These are phyloP conservation scores for Globisporangium alternatum DNA, from an alignment of 352 stramenopile species.

Conservation along the genomic window DNA sequence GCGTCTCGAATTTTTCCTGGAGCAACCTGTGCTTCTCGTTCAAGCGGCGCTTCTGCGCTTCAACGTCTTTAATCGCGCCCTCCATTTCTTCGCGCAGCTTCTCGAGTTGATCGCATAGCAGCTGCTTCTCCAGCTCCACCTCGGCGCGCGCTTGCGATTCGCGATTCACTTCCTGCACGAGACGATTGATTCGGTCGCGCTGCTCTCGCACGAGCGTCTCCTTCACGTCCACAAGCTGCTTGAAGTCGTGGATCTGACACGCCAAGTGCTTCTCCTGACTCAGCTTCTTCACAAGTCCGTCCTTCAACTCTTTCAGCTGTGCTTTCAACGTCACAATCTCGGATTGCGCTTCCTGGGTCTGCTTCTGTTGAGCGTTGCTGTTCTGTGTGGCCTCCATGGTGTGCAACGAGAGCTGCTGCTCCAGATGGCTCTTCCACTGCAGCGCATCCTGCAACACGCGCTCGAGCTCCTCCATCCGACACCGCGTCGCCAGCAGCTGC, in stretches of 20 bases:
- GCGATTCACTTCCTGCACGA: slow-evolving; percentile 49
- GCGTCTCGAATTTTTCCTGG: slow-evolving; percentile 26
- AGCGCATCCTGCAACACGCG: slow-evolving; percentile 52
- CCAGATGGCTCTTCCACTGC: slow-evolving; percentile 44
- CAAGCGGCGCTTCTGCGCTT: slow-evolving; percentile 31
- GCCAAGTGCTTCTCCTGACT: slow-evolving; percentile 41
- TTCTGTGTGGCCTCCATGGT: slow-evolving; percentile 4
- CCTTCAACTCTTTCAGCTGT: slow-evolving; percentile 51
- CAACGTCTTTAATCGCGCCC: slow-evolving; percentile 28
- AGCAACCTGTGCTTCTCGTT: slow-evolving; percentile 34
- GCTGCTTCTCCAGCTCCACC: slow-evolving; percentile 44
- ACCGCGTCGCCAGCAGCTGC: slow-evolving; percentile 37
- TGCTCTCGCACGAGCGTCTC: slow-evolving; percentile 39
- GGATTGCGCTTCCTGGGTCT: slow-evolving; percentile 17
- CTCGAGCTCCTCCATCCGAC: slow-evolving; percentile 65
- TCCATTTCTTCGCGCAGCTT: slow-evolving; percentile 36
- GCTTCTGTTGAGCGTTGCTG: slow-evolving; percentile 4
- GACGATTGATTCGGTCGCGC: slow-evolving; percentile 49
- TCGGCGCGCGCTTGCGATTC: slow-evolving; percentile 47
- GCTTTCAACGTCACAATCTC: slow-evolving; percentile 35
- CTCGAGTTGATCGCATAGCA: slow-evolving; percentile 44
- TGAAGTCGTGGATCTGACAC: slow-evolving; percentile 34
- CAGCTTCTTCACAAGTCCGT: slow-evolving; percentile 26
- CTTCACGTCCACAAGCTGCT: slow-evolving; percentile 29
- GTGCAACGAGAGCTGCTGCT: slow-evolving; percentile 29